These are phyloP conservation scores for Entomortierella lignicola DNA, from an alignment of 192 early-diverging fungal genomes.

Conservation along the genomic window DNA sequence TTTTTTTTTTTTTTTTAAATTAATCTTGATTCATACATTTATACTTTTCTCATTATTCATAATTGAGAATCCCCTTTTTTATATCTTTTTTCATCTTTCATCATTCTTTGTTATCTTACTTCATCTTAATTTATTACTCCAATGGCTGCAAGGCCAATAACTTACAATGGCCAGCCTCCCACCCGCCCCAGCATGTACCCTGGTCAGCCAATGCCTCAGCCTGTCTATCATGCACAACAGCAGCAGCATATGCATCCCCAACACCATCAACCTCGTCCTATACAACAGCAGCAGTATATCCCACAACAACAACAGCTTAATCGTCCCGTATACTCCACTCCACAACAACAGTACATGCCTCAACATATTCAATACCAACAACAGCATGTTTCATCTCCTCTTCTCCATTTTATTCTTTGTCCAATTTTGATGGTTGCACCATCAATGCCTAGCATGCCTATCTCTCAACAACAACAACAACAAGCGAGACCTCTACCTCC, in stretches of 20 bases:
- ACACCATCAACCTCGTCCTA: conserved; percentile 23
- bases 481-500: conserved; percentile 7
- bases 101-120: too few species aligned
- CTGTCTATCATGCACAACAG: conserved; percentile 35
- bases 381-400: conserved; percentile 6
- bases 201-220: conserved; percentile 24
- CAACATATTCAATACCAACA: conserved; percentile 31
- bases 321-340: conserved; percentile 38
- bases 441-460: conserved; percentile 26
- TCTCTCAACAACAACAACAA: conserved; percentile 19
- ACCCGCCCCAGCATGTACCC: conserved; percentile 43
- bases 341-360: conserved; percentile 28
- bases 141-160: conserved; percentile 49
- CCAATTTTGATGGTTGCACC: conserved; percentile 24
- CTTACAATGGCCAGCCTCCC: conserved; percentile 31
- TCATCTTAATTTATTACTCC: background rate
- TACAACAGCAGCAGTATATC: conserved; percentile 23
- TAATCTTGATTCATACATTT: too few species aligned
- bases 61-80: too few species aligned
- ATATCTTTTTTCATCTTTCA: too few species aligned
- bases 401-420: conserved; percentile 29
- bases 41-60: too few species aligned
- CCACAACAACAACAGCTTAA: conserved; percentile 12
- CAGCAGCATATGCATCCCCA: conserved; percentile 20
- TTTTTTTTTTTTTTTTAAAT: too few species aligned